Percentiles rank a stretch among this genome's conserved stretches.
These are phyloP conservation scores for Pichia sp. DNA, from an alignment of 1,139 yeast species.

Conservation along the genomic window DNA sequence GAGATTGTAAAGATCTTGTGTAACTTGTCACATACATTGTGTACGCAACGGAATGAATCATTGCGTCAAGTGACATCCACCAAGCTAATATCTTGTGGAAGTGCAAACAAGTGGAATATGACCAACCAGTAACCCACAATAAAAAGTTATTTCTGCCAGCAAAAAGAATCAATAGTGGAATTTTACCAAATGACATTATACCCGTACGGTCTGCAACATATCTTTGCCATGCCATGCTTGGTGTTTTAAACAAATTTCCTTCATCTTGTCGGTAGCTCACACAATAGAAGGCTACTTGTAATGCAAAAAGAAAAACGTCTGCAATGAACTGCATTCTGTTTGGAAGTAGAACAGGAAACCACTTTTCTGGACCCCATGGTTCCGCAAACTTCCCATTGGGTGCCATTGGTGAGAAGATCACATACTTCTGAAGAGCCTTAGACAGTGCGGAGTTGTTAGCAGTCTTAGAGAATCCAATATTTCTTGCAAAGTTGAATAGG, in stretches of 20 bases:
- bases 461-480: constrained; percentile 11
- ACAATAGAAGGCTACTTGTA: constrained; percentile 14
- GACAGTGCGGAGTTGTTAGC: constrained; percentile 11
- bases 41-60: constrained; percentile 23
- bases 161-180: constrained; percentile 41
- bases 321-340: constrained; percentile 14
- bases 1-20: constrained; percentile 24
- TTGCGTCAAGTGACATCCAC: constrained; percentile 29
- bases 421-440: constrained; percentile 16
- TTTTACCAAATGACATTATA: constrained; percentile 35
- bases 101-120: constrained; percentile 47
- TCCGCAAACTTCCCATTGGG: constrained; percentile 19
- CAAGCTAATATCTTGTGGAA: constrained; percentile 58
- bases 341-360: constrained; percentile 10
- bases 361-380: constrained; percentile 10
- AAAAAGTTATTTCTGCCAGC: constrained; percentile 61
- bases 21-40: constrained; percentile 9
- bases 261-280: constrained; percentile 2
- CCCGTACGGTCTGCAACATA: constrained; percentile 44
- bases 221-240: constrained; percentile 36
- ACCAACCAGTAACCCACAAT: constrained; percentile 53
- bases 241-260: constrained; percentile 23
- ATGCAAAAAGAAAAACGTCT: constrained; percentile 7
- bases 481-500: constrained; percentile 22
- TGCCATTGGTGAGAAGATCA: constrained; percentile 19